Percentiles rank a stretch among this genome's conserved stretches.
phyloP scores from a whole-genome alignment of 148 eudicot species.

The Limonium bicolor region DNA sequence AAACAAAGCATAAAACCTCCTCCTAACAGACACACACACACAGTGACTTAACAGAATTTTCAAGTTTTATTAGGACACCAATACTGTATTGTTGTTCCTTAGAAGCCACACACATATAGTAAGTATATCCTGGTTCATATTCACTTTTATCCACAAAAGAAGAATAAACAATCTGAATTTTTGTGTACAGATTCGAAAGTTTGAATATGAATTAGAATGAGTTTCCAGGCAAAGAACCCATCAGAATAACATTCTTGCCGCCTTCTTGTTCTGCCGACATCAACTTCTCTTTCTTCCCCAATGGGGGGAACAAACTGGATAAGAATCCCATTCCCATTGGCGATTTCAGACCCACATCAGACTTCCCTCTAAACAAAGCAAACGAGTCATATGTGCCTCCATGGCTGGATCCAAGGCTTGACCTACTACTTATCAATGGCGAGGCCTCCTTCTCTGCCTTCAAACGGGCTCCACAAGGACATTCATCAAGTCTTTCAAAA shows the following conservation, averaged over 20 bases:
- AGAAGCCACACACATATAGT: too few relatives aligned
- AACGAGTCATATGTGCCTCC: constrained; percentile 11
- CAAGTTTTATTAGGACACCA: too few relatives aligned
- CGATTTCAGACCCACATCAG: constrained; percentile 32
- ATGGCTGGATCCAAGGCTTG: constrained; percentile 4
- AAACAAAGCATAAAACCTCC: too few relatives aligned
- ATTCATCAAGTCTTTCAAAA: constrained; percentile 36
- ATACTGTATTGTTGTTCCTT: too few relatives aligned
- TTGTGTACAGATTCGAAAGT: too few relatives aligned
- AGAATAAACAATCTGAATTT: too few relatives aligned
- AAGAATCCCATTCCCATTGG: constrained; percentile 35
- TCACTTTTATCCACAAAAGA: too few relatives aligned
- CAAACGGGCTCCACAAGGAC: constrained; percentile 57
- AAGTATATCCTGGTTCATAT: too few relatives aligned
- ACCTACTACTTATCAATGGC: constrained; percentile 4
- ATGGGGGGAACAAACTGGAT: constrained; percentile 39
- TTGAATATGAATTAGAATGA: constrained; percentile 48
- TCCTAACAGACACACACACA: too few relatives aligned
- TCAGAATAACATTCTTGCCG: constrained; percentile 36
- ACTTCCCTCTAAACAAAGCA: constrained; percentile 15
- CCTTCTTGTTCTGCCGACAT: constrained; percentile 13
- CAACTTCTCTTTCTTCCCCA: constrained; percentile 21
- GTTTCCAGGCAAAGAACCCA: constrained; percentile 70
- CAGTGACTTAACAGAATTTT: too few relatives aligned
- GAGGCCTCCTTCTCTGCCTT: too few relatives aligned